Base-by-base conservation (phyloP, 2,329 filamentous ascomycete species). In the Calonectria henricotiae region DNA sequence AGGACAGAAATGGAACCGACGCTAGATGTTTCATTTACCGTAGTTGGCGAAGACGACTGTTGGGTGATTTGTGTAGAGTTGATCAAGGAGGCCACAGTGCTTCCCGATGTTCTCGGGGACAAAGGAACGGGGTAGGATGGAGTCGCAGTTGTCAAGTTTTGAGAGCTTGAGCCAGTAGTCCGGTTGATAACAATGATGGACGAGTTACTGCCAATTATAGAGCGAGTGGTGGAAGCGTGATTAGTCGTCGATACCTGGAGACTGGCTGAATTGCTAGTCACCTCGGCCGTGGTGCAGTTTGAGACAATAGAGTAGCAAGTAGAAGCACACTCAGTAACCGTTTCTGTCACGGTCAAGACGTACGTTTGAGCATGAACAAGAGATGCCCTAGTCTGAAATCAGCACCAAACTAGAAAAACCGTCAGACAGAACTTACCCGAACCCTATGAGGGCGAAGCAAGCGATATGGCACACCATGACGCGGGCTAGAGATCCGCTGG, bases 291-390 rank as follows among this genome's bases (percentile, higher is more conserved):
- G 15, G 73, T 76, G 17, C 73, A 77, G 67, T 76, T 61, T 15
- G 65, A 77, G 32, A 75, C 54, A 3, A 70, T 54, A 30, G 74
- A 75, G 70, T 75, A 78, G 65, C 76, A 78, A 15, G 70, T 74
- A 27, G 77, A 71, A 1, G 78, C 76, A 49, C 79, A 83, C 11
- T 70, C 77, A 0, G 76, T 79, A 27, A 79, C 72, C 2, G 80
- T 81, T 64, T 75, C 73, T 8, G 80, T 81, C 23, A 82, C 76
- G 9, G 82, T 83, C 7, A 80, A 69, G 3, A 80, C 80, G 4
- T 75, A 69, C 1, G 74, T 73, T 35, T 75, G 72, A 5, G 80
- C 79, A 23, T 25, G 65, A 20, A 72, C 79, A 20, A 76, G 37
- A 39, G 72, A 68, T 3, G 74, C 75, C 61, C 80, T 82, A 44